phyloP scores from a whole-genome alignment of 2,329 filamentous ascomycete genomes.

The Sporothrix pallida region DNA sequence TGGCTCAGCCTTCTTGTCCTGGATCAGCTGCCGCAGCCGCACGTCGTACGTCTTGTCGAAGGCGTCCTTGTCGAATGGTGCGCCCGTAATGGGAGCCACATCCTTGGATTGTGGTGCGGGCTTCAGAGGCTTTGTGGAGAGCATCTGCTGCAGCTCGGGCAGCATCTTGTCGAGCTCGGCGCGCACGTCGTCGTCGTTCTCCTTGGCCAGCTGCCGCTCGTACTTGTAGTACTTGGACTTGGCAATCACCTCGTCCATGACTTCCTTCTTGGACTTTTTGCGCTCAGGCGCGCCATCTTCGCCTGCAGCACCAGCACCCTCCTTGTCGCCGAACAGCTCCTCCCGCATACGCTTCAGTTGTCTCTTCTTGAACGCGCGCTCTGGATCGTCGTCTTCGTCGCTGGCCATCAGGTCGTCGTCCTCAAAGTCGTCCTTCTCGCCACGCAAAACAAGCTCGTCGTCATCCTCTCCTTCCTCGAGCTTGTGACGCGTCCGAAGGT shows the following conservation, averaged over 20 bases:
- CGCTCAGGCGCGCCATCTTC: slow-evolving; percentile 70
- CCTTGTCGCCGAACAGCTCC: slow-evolving; percentile 50
- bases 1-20: slow-evolving; percentile 83
- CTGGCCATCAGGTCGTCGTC: slow-evolving; percentile 71
- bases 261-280: slow-evolving; percentile 94
- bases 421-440: slow-evolving; percentile 72
- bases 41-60: slow-evolving; percentile 89
- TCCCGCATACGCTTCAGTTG: slow-evolving; percentile 63
- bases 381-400: slow-evolving; percentile 67
- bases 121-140: slow-evolving; percentile 54
- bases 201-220: slow-evolving; percentile 88
- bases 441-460: background rate
- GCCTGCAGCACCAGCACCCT: slow-evolving; percentile 38
- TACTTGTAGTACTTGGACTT: slow-evolving; percentile 97
- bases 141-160: slow-evolving; percentile 72
- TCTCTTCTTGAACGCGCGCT: slow-evolving; percentile 62
- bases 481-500: background rate
- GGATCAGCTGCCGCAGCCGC: slow-evolving; percentile 78
- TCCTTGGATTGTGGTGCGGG: slow-evolving; percentile 37
- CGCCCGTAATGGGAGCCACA: slow-evolving; percentile 34
- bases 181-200: slow-evolving; percentile 88
- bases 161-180: slow-evolving; percentile 85
- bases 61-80: slow-evolving; percentile 64
- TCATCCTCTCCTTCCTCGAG: slow-evolving; percentile 33
- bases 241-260: slow-evolving; percentile 97